phyloP scores from a whole-genome alignment of 202 grass and related monocot species.

The Zoysia matrella region DNA sequence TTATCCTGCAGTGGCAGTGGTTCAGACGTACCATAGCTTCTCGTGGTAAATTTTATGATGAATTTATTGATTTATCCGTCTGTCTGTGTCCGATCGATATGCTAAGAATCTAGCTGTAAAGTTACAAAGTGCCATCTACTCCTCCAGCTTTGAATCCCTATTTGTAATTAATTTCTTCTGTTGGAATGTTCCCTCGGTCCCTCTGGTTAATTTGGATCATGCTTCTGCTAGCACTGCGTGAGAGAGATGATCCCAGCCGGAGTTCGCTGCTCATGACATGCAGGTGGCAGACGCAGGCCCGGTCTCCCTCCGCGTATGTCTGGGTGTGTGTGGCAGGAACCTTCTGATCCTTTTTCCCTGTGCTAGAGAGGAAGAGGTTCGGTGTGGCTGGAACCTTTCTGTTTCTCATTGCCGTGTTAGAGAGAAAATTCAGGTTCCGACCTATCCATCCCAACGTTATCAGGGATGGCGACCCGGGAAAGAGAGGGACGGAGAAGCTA shows the following conservation, averaged over 20 bases:
- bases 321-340: too few species aligned
- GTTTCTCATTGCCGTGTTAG: background rate
- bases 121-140: background rate
- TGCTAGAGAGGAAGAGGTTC: background rate
- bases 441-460: too few species aligned
- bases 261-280: slow-evolving; percentile 6
- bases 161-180: slow-evolving; percentile 14
- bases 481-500: background rate
- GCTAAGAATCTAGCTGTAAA: background rate
- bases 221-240: background rate
- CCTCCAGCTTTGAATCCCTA: background rate
- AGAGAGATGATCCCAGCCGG: slow-evolving; percentile 1
- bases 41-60: slow-evolving; percentile 28
- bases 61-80: too few species aligned
- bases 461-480: background rate
- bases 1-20: background rate
- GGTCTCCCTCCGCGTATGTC: background rate
- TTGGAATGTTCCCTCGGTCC: slow-evolving; percentile 43
- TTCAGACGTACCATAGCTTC: background rate
- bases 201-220: background rate
- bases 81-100: too few species aligned
- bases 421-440: background rate
- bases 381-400: background rate
- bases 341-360: background rate
- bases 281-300: background rate